Evolutionary conservation across 164 flowering plant species (phyloP), one percentile per base, ranked within the genome.

Genomic region (Pachysandra terminalis): DNA sequence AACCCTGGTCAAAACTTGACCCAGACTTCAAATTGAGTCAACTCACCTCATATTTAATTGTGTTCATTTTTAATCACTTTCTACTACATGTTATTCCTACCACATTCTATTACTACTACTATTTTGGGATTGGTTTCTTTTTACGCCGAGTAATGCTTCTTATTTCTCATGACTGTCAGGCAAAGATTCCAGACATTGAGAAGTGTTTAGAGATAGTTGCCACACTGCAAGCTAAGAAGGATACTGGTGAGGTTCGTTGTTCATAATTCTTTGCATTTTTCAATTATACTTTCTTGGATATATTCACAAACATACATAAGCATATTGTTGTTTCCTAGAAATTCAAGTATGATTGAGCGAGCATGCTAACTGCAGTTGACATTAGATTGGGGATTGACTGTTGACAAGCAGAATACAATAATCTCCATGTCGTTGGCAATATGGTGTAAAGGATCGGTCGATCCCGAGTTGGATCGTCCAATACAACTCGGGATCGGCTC

Each of bases 151-250:
- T 53, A 28, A 19, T n/a, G 16, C 12, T 60, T 41, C 35, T 54
- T 70, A 28, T 52, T 65, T 74, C 27, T 64, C 73, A 27, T 73
- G 23, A n/a, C 63, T 65, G 22, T 74, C 85, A 91, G 97, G 97
- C 92, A 53, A 94, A 94, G 81, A 90, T 94, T 57, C 98, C 98
- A 15, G 98, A 94, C 75, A 91, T 94, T 59, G 91, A 87, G 83
- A 95, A 95, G 79, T 95, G 98, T 80, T 75, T 91, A 60, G 96
- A 90, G 71, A 81, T 90, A 17, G 97, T 92, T 71, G 83, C 87
- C 25, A 84, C 96, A 59, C 78, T 95, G 79, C 85, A 89, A 85
- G 87, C 88, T 57, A 92, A 84, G 87, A 89, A 85, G 96, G 94
- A 83, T 71, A 72, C 86, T 74, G 91, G 91, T 81, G 96, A 95